Base-by-base conservation (phyloP, 257 asterid species). In the Solanum sitiens region DNA sequence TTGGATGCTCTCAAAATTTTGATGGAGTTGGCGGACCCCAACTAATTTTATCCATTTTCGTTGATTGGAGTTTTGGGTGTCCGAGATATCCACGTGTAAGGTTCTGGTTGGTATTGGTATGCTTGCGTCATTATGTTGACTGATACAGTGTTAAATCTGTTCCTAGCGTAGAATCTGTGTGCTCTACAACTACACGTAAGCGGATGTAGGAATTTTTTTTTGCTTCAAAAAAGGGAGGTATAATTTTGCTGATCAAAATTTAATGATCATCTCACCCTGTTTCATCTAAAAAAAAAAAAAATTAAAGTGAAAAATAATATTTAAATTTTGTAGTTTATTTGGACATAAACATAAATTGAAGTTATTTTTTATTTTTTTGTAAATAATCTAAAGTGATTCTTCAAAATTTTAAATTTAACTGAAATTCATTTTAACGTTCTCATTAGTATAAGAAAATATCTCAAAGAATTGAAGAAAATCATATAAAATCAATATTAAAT, bases 1-100 rank as follows among this genome's bases (percentile, higher is more conserved):
- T 76, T 25, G 89, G 68, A 91, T 82, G 84, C 86, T 72, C 88
- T 85, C 71, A 27, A 84, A 86, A 56, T 44, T 61, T 83, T 67
- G 87, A 87, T 79, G 86, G 79, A 67, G 87, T 85, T 88, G 87
- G 93, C 94, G 95, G 98, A 93, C 90, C 91, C 92, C 92, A 91
- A 89, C 75, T 63, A 65, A 72, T 86, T 86, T 88, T 89, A 89
- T 91, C 89, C 87, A 94, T 87, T 92, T 85, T 90, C 87, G 90
- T 87, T 92, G 37, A 90, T 89, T 56, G 86, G 90, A 90, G 91
- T 83, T 88, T 85, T 71, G 76, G 89, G 50, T 1, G 83, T 37
- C 65, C n/a, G 65, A 56, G 65, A 56, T 56, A 6, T 56, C 40
- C 53, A 74, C 83, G 56, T 74, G 83, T 21, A 74, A 74, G 53